A percentile compares a stretch with the other conserved stretches of the same genome.
Conservation (phyloP, 2,329 filamentous ascomycete genomes). For the Fusarium domesticum region DNA sequence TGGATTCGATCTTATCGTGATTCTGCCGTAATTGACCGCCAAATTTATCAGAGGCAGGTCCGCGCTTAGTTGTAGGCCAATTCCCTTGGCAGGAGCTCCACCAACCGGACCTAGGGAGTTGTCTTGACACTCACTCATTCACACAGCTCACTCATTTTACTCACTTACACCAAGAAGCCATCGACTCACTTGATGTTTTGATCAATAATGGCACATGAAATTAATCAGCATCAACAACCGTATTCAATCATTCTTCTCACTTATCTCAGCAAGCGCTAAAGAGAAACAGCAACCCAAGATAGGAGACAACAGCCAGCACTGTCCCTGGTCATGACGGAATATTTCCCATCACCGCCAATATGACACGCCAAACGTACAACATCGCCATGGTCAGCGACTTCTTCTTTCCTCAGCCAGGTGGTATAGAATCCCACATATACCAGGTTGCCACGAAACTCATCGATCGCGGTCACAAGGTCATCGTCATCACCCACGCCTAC, state of each 20-base stretch:
- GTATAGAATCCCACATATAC: constrained; percentile 97
- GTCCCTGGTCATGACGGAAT: constrained; percentile 15
- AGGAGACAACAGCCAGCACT: not conserved
- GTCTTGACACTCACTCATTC: not conserved
- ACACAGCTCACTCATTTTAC: not conserved
- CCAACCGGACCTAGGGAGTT: not conserved
- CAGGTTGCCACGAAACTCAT: constrained; percentile 95
- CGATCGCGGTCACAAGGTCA: constrained; percentile 95
- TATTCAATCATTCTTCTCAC: too few species aligned
- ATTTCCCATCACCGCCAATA: constrained; percentile 33
- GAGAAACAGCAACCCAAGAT: not conserved
- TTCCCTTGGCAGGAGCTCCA: not conserved
- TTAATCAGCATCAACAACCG: not conserved
- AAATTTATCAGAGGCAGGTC: constrained; percentile 27
- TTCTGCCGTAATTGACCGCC: constrained; percentile 40
- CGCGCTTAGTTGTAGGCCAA: not conserved
- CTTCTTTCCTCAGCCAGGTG: constrained; percentile 97
- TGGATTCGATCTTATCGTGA: constrained; percentile 32
- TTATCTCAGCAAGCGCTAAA: constrained; percentile 9
- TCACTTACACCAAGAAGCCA: not conserved
- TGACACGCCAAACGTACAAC: constrained; percentile 59
- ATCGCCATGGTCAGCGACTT: constrained; percentile 97
- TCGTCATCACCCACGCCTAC: constrained; percentile 95
- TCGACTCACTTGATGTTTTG: too few species aligned
- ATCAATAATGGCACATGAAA: too few species aligned